phyloP scores from a whole-genome alignment of 202 grass and related monocot species.

The Dendrocalamus latiflorus region DNA sequence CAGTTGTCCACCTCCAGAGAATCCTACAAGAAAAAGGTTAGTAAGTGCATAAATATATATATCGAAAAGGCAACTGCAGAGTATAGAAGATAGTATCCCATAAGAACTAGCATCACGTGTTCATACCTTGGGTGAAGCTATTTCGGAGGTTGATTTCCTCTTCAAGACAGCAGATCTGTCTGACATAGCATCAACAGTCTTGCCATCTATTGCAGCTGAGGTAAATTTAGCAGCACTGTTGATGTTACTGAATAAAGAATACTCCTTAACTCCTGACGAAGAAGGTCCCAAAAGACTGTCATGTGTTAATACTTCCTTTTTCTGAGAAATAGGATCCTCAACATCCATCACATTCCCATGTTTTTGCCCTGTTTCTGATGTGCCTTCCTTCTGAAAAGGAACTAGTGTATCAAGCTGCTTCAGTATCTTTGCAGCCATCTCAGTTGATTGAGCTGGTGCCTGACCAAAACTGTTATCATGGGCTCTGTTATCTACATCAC shows the following conservation, averaged over 20 bases:
- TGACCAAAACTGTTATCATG: constrained; percentile 10
- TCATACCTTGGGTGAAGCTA: constrained; percentile 3
- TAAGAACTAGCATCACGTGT: not conserved
- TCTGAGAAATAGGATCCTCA: constrained; percentile 20
- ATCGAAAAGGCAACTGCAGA: not conserved
- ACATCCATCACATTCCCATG: constrained; percentile 4
- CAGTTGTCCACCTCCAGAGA: constrained; percentile 12
- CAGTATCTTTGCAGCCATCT: constrained; percentile 51
- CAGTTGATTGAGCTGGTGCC: constrained; percentile 37
- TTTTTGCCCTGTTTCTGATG: constrained; percentile 20
- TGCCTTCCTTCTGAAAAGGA: constrained; percentile 27
- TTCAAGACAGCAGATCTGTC: too few relatives aligned
- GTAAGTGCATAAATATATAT: not conserved
- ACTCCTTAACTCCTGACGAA: constrained; percentile 9
- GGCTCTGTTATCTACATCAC: not conserved
- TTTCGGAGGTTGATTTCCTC: constrained; percentile 7
- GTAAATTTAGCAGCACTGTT: constrained; percentile 6
- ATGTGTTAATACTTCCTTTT: constrained; percentile 10
- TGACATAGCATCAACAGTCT: constrained; percentile 15
- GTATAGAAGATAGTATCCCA: not conserved
- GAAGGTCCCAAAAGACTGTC: constrained; percentile 11
- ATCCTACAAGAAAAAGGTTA: constrained; percentile 20
- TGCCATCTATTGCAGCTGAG: not conserved
- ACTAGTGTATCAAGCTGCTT: constrained; percentile 52
- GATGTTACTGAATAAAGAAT: not conserved